Evolutionary conservation across 495 filamentous ascomycete genomes (phyloP).

Genomic region (Trypethelium eluteriae): DNA sequence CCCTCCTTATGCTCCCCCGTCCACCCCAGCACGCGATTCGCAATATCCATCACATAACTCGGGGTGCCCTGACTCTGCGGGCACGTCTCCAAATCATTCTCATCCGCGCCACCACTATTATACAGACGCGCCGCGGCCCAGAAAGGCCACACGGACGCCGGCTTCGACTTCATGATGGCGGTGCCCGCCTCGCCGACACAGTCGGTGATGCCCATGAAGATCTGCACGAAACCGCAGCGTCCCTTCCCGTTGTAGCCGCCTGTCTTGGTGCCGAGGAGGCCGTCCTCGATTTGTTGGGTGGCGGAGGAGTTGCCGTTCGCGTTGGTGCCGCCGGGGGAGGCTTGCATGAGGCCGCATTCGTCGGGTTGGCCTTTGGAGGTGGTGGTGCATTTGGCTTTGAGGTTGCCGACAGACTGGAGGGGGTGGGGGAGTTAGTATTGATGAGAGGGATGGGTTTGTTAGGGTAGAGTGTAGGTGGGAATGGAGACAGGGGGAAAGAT

Average conservation of each 20-base stretch:
- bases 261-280: background rate
- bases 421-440: background rate
- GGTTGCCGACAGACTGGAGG: background rate
- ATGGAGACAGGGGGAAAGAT: background rate
- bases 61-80: background rate
- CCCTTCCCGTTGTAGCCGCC: background rate
- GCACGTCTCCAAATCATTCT: background rate
- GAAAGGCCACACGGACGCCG: background rate
- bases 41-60: background rate
- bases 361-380: background rate
- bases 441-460: background rate
- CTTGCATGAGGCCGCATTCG: background rate
- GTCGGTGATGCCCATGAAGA: background rate
- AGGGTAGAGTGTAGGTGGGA: background rate
- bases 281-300: background rate
- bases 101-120: background rate
- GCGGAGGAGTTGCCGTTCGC: background rate
- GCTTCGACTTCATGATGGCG: background rate
- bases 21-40: background rate
- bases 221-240: background rate
- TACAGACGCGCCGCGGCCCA: background rate
- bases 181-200: background rate
- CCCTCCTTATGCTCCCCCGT: background rate
- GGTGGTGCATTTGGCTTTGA: background rate
- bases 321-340: background rate